Evolutionary conservation across 306 rosid species (phyloP).

Genomic region (Acacia confusa): DNA sequence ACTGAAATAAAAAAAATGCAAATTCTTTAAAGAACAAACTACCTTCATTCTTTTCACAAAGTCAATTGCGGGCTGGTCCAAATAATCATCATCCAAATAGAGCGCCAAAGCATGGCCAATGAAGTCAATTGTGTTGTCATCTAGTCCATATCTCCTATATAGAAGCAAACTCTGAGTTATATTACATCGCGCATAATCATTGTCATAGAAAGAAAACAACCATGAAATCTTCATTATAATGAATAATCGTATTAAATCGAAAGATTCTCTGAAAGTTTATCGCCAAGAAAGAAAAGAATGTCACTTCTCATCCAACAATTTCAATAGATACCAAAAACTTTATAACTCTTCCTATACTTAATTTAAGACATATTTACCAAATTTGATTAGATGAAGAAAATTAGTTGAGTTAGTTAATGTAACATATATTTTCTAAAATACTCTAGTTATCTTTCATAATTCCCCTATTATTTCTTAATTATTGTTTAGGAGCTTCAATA

Average conservation of each 20-base stretch:
- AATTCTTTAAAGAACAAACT: background rate
- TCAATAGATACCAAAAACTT: background rate
- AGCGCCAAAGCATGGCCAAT: constrained; percentile 77
- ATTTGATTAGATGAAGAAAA: too few relatives aligned
- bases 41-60: constrained; percentile 62
- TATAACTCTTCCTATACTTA: background rate
- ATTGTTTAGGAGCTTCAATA: too few relatives aligned
- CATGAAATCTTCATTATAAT: background rate
- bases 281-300: background rate
- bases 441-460: too few relatives aligned
- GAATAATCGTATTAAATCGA: background rate
- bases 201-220: background rate
- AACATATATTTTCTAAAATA: too few relatives aligned
- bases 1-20: background rate
- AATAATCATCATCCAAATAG: constrained; percentile 55
- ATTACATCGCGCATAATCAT: constrained; percentile 1
- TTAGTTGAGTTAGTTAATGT: too few relatives aligned
- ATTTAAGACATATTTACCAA: too few relatives aligned
- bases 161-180: background rate
- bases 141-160: constrained; percentile 55
- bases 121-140: constrained; percentile 62
- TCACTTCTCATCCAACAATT: constrained; percentile 5
- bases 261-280: background rate
- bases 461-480: too few relatives aligned
- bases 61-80: constrained; percentile 55